Conservation (phyloP, 2,329 filamentous ascomycete species). For the Cytospora mali region DNA sequence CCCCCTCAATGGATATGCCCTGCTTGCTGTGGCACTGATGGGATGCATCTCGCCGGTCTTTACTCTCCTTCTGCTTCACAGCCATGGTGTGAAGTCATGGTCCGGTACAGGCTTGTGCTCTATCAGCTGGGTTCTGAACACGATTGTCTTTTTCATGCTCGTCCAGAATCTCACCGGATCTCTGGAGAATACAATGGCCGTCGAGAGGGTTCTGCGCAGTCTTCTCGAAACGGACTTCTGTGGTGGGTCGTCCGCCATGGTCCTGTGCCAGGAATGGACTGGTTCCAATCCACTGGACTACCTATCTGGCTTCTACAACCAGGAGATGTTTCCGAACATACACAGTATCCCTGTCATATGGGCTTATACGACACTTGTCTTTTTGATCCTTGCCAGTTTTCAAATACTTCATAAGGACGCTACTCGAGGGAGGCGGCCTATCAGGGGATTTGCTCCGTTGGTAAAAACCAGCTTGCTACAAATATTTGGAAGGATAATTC, state of each 20-base stretch:
- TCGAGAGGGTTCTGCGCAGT: not conserved
- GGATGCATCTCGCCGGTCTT: not conserved
- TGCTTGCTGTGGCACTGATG: not conserved
- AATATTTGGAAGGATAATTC: not conserved
- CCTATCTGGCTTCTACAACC: not conserved
- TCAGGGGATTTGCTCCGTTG: not conserved
- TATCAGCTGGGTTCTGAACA: not conserved
- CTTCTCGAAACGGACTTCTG: not conserved
- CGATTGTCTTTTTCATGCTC: not conserved
- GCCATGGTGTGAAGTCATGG: not conserved
- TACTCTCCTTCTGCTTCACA: not conserved
- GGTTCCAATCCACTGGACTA: not conserved
- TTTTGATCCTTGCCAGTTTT: not conserved
- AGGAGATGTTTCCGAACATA: not conserved
- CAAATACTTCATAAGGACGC: not conserved
- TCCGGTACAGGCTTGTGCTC: not conserved
- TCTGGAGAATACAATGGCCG: not conserved
- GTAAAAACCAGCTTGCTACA: not conserved
- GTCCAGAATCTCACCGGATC: not conserved
- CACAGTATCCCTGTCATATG: not conserved
- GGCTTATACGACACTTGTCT: not conserved
- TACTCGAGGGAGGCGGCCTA: not conserved
- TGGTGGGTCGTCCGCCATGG: not conserved
- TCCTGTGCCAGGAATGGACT: not conserved
- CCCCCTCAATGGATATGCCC: not conserved